These are phyloP conservation scores for Pseudogymnoascus sp. DNA, from an alignment of 2,329 filamentous ascomycete genomes.

Conservation along the genomic window DNA sequence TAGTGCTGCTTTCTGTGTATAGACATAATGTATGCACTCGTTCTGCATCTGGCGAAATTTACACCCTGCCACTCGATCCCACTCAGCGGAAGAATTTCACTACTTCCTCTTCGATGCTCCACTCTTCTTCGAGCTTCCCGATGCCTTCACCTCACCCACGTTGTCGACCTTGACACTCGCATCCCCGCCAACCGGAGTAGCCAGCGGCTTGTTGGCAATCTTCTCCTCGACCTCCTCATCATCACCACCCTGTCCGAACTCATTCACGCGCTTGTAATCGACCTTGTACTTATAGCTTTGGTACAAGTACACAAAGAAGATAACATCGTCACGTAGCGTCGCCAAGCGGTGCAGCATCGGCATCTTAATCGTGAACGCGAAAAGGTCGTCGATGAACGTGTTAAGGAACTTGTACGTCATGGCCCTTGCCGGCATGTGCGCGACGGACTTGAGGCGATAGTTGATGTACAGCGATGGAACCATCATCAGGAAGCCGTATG, in stretches of 20 bases:
- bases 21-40: not conserved
- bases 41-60: not conserved
- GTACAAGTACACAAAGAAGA: conserved; percentile 97
- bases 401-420: conserved; percentile 99
- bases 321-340: conserved; percentile 88
- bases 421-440: conserved; percentile 92
- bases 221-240: conserved; percentile 58
- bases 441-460: conserved; percentile 90
- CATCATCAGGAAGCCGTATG: conserved; percentile 99
- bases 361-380: conserved; percentile 99
- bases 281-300: conserved; percentile 88
- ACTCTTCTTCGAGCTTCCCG: conserved; percentile 40
- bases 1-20: not conserved
- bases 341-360: conserved; percentile 85
- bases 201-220: conserved; percentile 30
- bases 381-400: conserved; percentile 97
- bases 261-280: conserved; percentile 88
- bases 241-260: conserved; percentile 98
- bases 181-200: conserved; percentile 16
- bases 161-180: conserved; percentile 15
- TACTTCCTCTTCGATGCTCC: conserved; percentile 43
- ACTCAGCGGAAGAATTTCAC: conserved; percentile 14
- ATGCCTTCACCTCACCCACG: conserved; percentile 32
- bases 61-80: not conserved
- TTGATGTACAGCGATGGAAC: conserved; percentile 97